These are phyloP conservation scores for Talaromyces sp. DNA, from an alignment of 2,329 filamentous ascomycete genomes.

Conservation along the genomic window DNA sequence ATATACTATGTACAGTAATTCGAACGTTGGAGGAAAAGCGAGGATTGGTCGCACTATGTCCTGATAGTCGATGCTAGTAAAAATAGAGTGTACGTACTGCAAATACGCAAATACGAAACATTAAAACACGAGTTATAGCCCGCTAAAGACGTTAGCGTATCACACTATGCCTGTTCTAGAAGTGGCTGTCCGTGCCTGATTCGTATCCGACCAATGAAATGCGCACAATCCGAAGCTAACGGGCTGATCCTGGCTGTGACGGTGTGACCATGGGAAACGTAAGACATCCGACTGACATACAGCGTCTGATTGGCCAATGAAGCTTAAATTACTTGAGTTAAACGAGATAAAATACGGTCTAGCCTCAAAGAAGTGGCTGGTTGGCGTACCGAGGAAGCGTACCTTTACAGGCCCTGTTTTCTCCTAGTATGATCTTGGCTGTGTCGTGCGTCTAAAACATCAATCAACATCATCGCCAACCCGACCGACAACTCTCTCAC, in stretches of 20 bases:
- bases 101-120: not conserved
- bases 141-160: not conserved
- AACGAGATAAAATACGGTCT: not conserved
- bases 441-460: constrained; percentile 1
- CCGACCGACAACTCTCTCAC: not conserved
- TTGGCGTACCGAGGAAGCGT: not conserved
- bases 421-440: not conserved
- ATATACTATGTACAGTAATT: too few species aligned
- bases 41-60: not conserved
- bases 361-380: constrained; percentile 6
- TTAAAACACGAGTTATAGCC: not conserved
- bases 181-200: constrained; percentile 8
- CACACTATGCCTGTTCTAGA: not conserved
- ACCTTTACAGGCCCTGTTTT: constrained; percentile 1
- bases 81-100: not conserved
- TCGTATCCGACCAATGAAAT: not conserved
- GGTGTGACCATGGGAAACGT: not conserved
- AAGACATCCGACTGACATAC: not conserved
- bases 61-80: not conserved
- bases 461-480: constrained; percentile 2
- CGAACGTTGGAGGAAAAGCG: not conserved
- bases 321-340: not conserved
- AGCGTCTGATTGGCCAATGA: not conserved
- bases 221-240: not conserved
- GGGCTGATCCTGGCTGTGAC: not conserved